Conservation (phyloP, 2,329 filamentous ascomycete species). For the Colletotrichum endophyticum region DNA sequence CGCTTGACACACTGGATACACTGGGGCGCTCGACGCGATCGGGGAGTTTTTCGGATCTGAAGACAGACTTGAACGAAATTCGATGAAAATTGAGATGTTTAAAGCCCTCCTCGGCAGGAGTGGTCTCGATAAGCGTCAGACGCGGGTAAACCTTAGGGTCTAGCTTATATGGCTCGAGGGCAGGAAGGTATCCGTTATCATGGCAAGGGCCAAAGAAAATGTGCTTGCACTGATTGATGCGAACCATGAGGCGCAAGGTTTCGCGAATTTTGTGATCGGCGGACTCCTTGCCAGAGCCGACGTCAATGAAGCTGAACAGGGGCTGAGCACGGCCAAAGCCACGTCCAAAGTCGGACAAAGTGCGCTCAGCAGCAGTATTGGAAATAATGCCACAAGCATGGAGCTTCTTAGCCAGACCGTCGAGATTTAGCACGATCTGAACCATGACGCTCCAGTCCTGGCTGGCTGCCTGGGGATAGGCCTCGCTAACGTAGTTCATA, state of each 20-base stretch:
- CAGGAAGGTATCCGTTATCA: conserved; percentile 38
- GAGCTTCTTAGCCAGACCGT: conserved; percentile 34
- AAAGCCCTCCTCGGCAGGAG: conserved; percentile 34
- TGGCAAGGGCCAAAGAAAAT: conserved; percentile 37
- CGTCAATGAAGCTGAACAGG: conserved; percentile 38
- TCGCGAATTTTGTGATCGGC: conserved; percentile 39
- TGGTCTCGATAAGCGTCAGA: conserved; percentile 35
- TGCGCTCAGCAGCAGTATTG: conserved; percentile 19
- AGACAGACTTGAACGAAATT: conserved; percentile 31
- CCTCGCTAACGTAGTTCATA: conserved; percentile 25
- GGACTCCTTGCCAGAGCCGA: conserved; percentile 37
- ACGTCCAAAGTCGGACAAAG: conserved; percentile 34
- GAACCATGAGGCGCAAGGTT: conserved; percentile 36
- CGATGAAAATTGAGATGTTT: conserved; percentile 30
- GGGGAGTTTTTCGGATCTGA: conserved; percentile 31
- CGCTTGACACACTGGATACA: background rate
- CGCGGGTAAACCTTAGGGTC: conserved; percentile 27
- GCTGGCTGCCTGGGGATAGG: conserved; percentile 28
- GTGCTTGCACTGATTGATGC: conserved; percentile 33
- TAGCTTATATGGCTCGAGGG: conserved; percentile 34
- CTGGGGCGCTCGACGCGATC: background rate
- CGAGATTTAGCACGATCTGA: conserved; percentile 36
- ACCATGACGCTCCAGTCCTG: conserved; percentile 37
- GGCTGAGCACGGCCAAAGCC: conserved; percentile 37
- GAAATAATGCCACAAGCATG: conserved; percentile 28